Evolutionary conservation across 331 rosid species (phyloP).

Genomic region (Phaseolus coccineus): DNA sequence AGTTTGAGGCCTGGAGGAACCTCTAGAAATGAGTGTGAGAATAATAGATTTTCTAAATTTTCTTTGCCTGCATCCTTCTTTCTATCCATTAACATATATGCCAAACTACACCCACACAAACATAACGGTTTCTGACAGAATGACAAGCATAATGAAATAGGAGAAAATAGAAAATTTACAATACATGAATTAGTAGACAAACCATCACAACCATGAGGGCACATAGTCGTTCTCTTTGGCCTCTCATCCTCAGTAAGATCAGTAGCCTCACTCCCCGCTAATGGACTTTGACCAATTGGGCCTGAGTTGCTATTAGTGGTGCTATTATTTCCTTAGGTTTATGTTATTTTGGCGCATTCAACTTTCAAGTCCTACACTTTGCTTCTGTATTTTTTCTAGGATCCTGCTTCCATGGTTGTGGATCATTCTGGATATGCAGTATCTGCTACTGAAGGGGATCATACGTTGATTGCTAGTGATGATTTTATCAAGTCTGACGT

Average conservation of each 20-base stretch:
- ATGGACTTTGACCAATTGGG: not conserved
- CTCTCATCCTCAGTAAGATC: not conserved
- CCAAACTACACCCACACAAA: not conserved
- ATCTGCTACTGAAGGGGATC: conserved; percentile 81
- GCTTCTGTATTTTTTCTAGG: conserved; percentile 49
- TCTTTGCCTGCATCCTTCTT: not conserved
- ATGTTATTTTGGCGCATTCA: conserved; percentile 11
- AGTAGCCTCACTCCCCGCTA: not conserved
- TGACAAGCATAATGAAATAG: not conserved
- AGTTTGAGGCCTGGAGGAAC: not conserved
- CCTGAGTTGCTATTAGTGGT: not conserved
- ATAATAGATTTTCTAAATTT: not conserved
- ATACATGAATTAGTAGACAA: not conserved
- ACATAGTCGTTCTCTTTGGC: not conserved
- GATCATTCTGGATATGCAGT: conserved; percentile 86
- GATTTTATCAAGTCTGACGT: conserved; percentile 73
- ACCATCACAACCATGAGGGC: not conserved
- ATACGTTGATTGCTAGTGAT: conserved; percentile 81
- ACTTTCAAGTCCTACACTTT: not conserved
- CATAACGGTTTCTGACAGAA: not conserved
- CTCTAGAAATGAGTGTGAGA: not conserved
- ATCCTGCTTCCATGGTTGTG: conserved; percentile 68
- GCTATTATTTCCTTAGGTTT: conserved; percentile 6
- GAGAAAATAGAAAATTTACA: not conserved
- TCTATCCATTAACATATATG: not conserved